Evolutionary conservation across 768 basidiomycete species (phyloP), one percentile per base, ranked within the genome.

Genomic region (Gymnopilus junonius): DNA sequence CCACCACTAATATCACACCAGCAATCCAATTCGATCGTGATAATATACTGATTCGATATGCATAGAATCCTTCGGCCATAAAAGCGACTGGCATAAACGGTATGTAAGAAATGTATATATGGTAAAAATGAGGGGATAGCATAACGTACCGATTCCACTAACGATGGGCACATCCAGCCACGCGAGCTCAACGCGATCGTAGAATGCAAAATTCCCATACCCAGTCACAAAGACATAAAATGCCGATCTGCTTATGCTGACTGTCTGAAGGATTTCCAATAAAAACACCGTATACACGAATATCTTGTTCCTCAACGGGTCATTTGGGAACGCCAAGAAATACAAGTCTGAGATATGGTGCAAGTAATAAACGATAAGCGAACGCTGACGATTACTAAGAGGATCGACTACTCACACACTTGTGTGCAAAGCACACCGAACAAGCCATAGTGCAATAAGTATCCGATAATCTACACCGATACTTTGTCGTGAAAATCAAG

Each of bases 301-400:
- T 1, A 57, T 4, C 27, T 64, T 67, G 14, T 34, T 45, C 2
- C 54, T 34, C 12, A 58, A 29, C 6, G 59, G 42, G 32, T 67
- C 66, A 10, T 54, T 50, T 8, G 66, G 53, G 34, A 67, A 67
- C 2, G 63, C 62, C 31, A 64, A 29, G 29, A 58, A 62, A 45
- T 67, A 67, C 15, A 64, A 15, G 37, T 46, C 66, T 64, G 31
- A 15, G 17, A 21, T 3, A n/a, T n/a, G 7, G 35, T 12, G 35
- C 15, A 11, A 35, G 35, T 35, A 14, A 12, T 35, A 27, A 29
- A 25, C 8, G 35, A 12, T 35, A 27, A 29, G 45, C 8, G 4
- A 35, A 35, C 4, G 11, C 35, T 35, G 35, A 35, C 35, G 35
- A n/a, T n/a, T 35, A 3, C 35, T 14, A 35, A 11, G 35, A 14